Conservation (phyloP, 2,329 filamentous ascomycete genomes). For the Aspergillus arachidicola region DNA sequence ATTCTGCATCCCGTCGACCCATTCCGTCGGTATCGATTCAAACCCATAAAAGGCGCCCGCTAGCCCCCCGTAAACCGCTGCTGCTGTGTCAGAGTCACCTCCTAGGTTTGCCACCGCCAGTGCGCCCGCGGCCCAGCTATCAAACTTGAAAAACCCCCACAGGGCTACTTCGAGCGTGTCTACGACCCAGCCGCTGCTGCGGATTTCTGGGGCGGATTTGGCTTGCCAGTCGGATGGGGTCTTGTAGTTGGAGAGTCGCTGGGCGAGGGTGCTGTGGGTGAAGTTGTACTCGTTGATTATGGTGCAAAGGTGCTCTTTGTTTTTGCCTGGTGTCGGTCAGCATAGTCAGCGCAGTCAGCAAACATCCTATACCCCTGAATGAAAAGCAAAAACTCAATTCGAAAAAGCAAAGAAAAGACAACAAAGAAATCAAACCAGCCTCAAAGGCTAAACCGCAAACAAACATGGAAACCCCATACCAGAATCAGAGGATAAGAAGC, state of each 20-base stretch:
- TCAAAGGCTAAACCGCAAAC: background rate
- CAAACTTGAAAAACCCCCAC: slow-evolving; percentile 47
- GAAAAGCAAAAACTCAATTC: background rate
- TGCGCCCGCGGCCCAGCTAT: slow-evolving; percentile 41
- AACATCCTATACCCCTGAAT: background rate
- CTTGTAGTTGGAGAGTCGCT: slow-evolving; percentile 15
- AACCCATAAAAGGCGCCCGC: slow-evolving; percentile 46
- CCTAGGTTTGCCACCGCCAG: slow-evolving; percentile 47
- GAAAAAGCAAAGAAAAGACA: background rate
- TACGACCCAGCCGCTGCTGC: slow-evolving; percentile 45
- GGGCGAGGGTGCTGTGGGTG: slow-evolving; percentile 12
- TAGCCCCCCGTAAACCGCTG: slow-evolving; percentile 48
- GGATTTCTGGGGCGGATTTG: slow-evolving; percentile 27
- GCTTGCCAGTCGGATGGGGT: slow-evolving; percentile 30
- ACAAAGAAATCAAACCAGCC: background rate
- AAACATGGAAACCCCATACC: background rate
- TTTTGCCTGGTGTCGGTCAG: slow-evolving; percentile 10
- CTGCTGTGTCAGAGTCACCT: slow-evolving; percentile 49
- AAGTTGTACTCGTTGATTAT: slow-evolving; percentile 12
- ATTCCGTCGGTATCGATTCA: slow-evolving; percentile 35
- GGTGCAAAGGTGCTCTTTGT: slow-evolving; percentile 20
- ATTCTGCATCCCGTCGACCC: slow-evolving; percentile 32
- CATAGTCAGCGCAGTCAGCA: background rate
- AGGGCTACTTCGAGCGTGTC: slow-evolving; percentile 46
- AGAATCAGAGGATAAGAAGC: background rate